Base-by-base conservation (phyloP, 805 yeast genomes). In the Myxozyma kluyveri region DNA sequence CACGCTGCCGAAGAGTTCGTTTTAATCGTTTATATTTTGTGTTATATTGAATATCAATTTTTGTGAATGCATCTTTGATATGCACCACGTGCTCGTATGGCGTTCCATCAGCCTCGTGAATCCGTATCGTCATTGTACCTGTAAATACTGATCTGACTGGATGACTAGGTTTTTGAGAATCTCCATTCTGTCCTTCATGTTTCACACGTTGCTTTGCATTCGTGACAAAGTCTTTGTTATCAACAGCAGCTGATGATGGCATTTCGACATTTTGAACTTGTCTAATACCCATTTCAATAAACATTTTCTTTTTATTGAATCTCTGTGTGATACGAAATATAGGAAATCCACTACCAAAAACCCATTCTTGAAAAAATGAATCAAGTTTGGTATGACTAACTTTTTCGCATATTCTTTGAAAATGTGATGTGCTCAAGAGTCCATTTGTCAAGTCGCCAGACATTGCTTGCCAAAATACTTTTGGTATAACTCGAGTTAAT, bases 31-130 rank as follows among this genome's bases (percentile, higher is more conserved):
- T 87, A 66, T 88, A 88, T 67, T 89, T 91, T 3, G 98, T 88
- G 68, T 93, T 93, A 70, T 93, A 93, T 65, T 88, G 98, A 43
- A 93, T 88, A 64, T 93, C 99, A 41, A 93, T 73, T 64, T 87
- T 88, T 0, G 96, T 87, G 60, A 83, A 81, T 1, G 82, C 79
- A 40, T 91, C 97, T 61, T 88, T 87, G 47, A 93, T 72, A 59
- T 88, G 95, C 21, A 93, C 96, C 43, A 93, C 91, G 67, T 93
- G 99, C 64, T 93, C 99, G 65, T 93, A 93, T 0, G 99, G 99
- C 0, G 98, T 88, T 6, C 99, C 99, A 68, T 93, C 98, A 0
- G 96, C 95, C 65, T 93, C 99, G 66, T 93, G 99, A 33, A 93
- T 90, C 63, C 99, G 75, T 33, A 93, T 87, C 0, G 99, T 93